These are phyloP conservation scores for Coffea canephora DNA, from an alignment of 257 asterid genomes.

Conservation along the genomic window DNA sequence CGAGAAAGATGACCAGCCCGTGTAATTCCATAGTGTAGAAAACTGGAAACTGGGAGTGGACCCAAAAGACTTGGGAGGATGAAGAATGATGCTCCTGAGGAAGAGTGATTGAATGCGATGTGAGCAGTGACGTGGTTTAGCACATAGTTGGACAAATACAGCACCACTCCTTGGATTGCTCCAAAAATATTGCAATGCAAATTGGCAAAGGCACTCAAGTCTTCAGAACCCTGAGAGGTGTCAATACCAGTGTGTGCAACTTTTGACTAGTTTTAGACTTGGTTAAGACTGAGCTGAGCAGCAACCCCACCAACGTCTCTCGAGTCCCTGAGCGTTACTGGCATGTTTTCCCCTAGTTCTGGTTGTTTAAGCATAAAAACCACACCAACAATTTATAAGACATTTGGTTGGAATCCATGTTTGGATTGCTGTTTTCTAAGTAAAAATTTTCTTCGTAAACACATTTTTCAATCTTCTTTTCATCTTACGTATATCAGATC, in stretches of 20 bases:
- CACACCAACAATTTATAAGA: neutral
- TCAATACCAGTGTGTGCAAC: constrained; percentile 3
- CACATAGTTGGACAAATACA: neutral
- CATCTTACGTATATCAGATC: too few relatives aligned
- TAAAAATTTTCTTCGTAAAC: too few relatives aligned
- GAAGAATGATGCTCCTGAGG: neutral
- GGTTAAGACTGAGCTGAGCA: neutral
- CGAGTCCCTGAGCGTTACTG: too few relatives aligned
- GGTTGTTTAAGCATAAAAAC: neutral
- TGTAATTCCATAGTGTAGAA: constrained; percentile 46
- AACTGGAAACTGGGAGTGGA: constrained; percentile 8
- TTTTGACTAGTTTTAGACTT: neutral
- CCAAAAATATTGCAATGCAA: neutral
- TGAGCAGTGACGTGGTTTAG: neutral
- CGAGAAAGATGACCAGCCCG: constrained; percentile 31
- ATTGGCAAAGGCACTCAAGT: neutral
- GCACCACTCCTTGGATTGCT: neutral
- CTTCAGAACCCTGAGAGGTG: neutral
- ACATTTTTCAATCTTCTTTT: too few relatives aligned
- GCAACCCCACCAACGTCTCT: neutral
- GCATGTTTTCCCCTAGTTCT: neutral
- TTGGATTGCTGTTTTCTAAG: too few relatives aligned
- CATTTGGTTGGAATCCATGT: too few relatives aligned
- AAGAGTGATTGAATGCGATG: neutral
- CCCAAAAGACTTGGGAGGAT: constrained; percentile 2